These are phyloP conservation scores for Ogataea haglerorum DNA, from an alignment of 805 yeast species.

Conservation along the genomic window DNA sequence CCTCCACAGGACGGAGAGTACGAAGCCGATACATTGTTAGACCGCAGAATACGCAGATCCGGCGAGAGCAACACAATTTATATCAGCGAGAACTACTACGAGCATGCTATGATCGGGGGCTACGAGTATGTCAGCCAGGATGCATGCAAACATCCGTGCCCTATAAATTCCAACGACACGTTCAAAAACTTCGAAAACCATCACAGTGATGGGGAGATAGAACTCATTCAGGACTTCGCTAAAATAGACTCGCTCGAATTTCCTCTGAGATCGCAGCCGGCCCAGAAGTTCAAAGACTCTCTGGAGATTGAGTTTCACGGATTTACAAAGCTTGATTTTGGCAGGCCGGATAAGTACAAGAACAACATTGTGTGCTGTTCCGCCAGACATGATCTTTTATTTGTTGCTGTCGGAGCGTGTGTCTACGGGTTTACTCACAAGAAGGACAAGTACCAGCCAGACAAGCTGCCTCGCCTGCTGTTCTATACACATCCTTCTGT, in stretches of 20 bases:
- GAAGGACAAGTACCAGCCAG: conserved; percentile 29
- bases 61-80: conserved; percentile 13
- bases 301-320: conserved; percentile 17
- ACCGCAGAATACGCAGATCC: conserved; percentile 1
- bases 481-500: conserved; percentile 42
- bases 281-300: conserved; percentile 36
- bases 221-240: conserved; percentile 14
- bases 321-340: conserved; percentile 21
- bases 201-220: conserved; percentile 11
- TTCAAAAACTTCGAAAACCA: conserved; percentile 34
- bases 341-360: conserved; percentile 36
- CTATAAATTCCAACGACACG: conserved; percentile 31
- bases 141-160: conserved; percentile 16
- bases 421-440: conserved; percentile 36
- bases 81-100: conserved; percentile 17
- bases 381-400: conserved; percentile 15
- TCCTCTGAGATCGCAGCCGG: conserved; percentile 34
- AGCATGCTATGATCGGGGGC: conserved; percentile 15
- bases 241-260: conserved; percentile 19
- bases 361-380: conserved; percentile 36
- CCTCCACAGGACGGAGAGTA: conserved; percentile 16
- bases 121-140: conserved; percentile 9
- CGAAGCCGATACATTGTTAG: conserved; percentile 2
- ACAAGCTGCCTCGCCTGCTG: conserved; percentile 23
- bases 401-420: conserved; percentile 36